Percentiles rank a stretch among this genome's conserved stretches.
Conservation (phyloP, 108 stramenopile species). For the Nitzschia sp. region DNA sequence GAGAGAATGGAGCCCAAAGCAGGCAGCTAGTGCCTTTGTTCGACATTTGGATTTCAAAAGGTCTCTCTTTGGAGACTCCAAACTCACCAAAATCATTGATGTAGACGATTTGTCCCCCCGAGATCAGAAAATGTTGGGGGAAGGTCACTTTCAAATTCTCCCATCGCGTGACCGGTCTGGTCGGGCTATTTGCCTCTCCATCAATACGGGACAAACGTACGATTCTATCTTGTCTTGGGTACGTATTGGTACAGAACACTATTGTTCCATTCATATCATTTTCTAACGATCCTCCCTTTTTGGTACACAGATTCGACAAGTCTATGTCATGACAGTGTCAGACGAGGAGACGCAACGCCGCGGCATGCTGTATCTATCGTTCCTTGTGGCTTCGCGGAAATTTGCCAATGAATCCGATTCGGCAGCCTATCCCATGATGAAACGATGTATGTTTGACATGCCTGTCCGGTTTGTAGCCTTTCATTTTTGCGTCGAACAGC, state of each 20-base stretch:
- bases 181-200: background rate
- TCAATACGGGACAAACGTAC: constrained; percentile 12
- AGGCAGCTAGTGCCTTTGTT: constrained; percentile 31
- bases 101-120: constrained; percentile 26
- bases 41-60: constrained; percentile 35
- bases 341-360: constrained; percentile 3
- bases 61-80: constrained; percentile 34
- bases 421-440: no score
- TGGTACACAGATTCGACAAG: no score
- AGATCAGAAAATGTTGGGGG: constrained; percentile 11
- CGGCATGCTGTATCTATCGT: background rate
- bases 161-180: constrained; percentile 19
- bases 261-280: no score
- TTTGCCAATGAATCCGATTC: background rate
- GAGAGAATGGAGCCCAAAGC: constrained; percentile 24
- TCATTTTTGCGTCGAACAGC: constrained; percentile 6
- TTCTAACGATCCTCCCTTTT: no score
- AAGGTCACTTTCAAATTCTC: constrained; percentile 9
- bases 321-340: background rate
- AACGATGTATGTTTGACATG: background rate
- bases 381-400: background rate
- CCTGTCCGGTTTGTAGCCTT: constrained; percentile 3
- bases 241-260: no score
- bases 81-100: constrained; percentile 16
- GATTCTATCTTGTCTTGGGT: background rate